Base-by-base conservation (phyloP, 108 stramenopile genomes). In the Fragilaria radians region DNA sequence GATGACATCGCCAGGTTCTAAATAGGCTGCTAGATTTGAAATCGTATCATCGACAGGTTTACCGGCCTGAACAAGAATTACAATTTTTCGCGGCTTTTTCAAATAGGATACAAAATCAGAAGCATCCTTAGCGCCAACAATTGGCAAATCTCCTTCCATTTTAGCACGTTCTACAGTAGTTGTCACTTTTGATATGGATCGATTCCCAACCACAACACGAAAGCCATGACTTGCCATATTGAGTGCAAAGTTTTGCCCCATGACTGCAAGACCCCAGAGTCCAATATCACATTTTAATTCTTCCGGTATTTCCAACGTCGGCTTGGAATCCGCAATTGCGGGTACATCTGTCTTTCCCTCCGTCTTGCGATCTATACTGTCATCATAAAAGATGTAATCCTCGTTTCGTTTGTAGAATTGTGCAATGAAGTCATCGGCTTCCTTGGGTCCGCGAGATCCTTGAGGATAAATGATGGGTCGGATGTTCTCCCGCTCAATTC, bases 171-270 rank as follows among this genome's bases (percentile, higher is more conserved):
- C 77, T n/a, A 97, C 91, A 52, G 96, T 95, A 17, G 83, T 68
- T 52, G 87, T 93, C 5, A 99, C 95, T 76, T 99, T 97, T 49
- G 73, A 69, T 22, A 86, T 83, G 18, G 92, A 88, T 23, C 97
- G 85, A 65, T 99, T 99, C 67, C 93, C 85, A 17, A 97, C 96
- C 54, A 79, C 81, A 54, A 97, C 87, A 56, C 74, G 75, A 87
- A 97, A 97, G 59, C 97, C 97, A 57, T 97, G 85, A 32, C 73
- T 62, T 1, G 96, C 95, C 76, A 96, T 92, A 78, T 99, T 99
- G 54, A 99, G 80, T 46, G 98, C 98, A 68, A 99, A 96, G 78
- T 97, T 99, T 72, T 97, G 95, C 36, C 98, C 98, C 98, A 97
- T 97, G 52, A 96, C 94, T 61, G 96, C 98, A 54, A 98, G 74